A percentile compares a stretch with the other conserved stretches of the same genome.
These are phyloP conservation scores for Penicillium flavigenum DNA, from an alignment of 495 filamentous ascomycete genomes.

Conservation along the genomic window DNA sequence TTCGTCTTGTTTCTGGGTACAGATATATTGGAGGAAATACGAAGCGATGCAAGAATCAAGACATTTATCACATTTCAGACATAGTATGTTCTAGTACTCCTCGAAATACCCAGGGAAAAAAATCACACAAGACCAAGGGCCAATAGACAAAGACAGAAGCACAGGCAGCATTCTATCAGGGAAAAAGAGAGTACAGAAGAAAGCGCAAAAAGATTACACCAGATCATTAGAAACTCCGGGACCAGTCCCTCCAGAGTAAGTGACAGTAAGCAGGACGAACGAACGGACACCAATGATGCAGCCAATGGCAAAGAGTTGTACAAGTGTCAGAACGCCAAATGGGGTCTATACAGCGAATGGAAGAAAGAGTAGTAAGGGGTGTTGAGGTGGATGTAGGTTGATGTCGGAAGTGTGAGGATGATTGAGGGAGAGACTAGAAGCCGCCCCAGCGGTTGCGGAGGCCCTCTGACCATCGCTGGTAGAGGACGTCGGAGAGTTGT, in stretches of 20 bases:
- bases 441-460: conserved; percentile 75
- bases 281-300: conserved; percentile 31
- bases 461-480: conserved; percentile 84
- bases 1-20: too few relatives aligned
- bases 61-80: conserved; percentile 20
- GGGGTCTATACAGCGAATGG: conserved; percentile 34
- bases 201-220: conserved; percentile 25
- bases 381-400: not conserved
- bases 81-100: conserved; percentile 13
- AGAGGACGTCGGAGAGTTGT: conserved; percentile 85
- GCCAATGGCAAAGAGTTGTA: conserved; percentile 23
- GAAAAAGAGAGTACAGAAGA: conserved; percentile 12
- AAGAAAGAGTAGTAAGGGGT: conserved; percentile 8
- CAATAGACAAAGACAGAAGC: conserved; percentile 16
- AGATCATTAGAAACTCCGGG: conserved; percentile 27
- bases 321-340: conserved; percentile 23
- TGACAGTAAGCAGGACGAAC: conserved; percentile 9
- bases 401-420: not conserved
- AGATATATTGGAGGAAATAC: not conserved
- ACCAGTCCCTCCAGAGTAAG: conserved; percentile 20
- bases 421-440: conserved; percentile 30
- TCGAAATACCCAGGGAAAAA: not conserved
- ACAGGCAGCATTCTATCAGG: conserved; percentile 9
- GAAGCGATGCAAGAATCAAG: not conserved
- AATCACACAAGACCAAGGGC: not conserved